A percentile compares a stretch with the other conserved stretches of the same genome.
These are phyloP conservation scores for Candida coquimbonensis DNA, from an alignment of 805 yeast species.

Conservation along the genomic window DNA sequence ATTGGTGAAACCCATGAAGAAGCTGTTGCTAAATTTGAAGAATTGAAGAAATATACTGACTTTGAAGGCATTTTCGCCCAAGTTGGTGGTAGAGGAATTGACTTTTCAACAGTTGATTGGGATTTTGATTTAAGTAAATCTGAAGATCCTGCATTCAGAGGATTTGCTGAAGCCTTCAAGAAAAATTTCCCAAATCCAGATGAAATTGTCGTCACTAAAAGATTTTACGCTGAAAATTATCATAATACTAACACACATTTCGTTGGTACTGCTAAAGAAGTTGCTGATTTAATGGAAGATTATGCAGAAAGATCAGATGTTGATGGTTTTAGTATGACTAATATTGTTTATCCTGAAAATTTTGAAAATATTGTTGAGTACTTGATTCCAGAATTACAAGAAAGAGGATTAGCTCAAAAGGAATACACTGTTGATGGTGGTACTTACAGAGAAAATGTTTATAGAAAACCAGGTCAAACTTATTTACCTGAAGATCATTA, in stretches of 20 bases:
- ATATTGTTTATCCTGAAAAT: conserved; percentile 32
- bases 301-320: conserved; percentile 35
- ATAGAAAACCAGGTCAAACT: conserved; percentile 21
- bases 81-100: conserved; percentile 35
- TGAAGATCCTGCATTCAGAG: conserved; percentile 20
- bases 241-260: conserved; percentile 20
- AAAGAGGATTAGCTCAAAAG: conserved; percentile 28
- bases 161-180: conserved; percentile 23
- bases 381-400: conserved; percentile 31
- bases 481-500: conserved; percentile 13
- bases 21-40: conserved; percentile 27
- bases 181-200: conserved; percentile 12
- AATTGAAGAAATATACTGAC: conserved; percentile 25
- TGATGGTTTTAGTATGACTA: conserved; percentile 38
- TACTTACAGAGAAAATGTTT: conserved; percentile 29
- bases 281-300: conserved; percentile 33
- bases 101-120: conserved; percentile 29
- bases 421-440: conserved; percentile 18
- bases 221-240: conserved; percentile 21
- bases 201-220: conserved; percentile 9
- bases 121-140: conserved; percentile 28
- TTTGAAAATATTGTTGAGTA: conserved; percentile 33
- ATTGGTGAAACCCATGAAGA: conserved; percentile 33
- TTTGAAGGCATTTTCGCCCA: conserved; percentile 33
- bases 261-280: conserved; percentile 30